Conservation (phyloP, 768 basidiomycete species). For the Paxillus involutus region DNA sequence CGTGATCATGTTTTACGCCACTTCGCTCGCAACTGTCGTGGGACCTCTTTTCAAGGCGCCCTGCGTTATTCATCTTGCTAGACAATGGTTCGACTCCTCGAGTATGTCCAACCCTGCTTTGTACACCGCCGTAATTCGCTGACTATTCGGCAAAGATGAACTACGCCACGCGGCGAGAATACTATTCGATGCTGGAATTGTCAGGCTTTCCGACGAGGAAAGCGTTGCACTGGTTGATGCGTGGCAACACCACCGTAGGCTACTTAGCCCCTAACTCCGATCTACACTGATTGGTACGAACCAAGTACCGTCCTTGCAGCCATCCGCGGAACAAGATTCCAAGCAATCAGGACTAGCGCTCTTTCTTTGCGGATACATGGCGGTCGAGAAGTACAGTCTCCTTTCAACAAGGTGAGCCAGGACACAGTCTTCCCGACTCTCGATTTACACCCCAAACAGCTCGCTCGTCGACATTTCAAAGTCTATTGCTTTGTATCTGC, state of each 20-base stretch:
- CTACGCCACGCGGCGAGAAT: slow-evolving; percentile 73
- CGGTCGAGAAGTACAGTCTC: slow-evolving; percentile 75
- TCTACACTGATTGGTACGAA: slow-evolving; percentile 7
- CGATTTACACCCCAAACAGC: slow-evolving; percentile 37
- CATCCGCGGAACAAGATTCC: slow-evolving; percentile 59
- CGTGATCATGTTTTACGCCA: slow-evolving; percentile 78
- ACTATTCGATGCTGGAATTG: slow-evolving; percentile 76
- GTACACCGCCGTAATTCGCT: slow-evolving; percentile 2
- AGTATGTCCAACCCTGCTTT: slow-evolving; percentile 41
- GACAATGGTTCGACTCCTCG: slow-evolving; percentile 73
- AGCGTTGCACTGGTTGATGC: slow-evolving; percentile 55
- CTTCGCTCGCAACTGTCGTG: slow-evolving; percentile 61
- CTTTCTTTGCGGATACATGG: slow-evolving; percentile 80
- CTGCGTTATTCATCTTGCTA: slow-evolving; percentile 69
- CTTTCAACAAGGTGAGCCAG: slow-evolving; percentile 64
- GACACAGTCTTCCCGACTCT: neutral
- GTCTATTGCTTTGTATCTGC: slow-evolving; percentile 75
- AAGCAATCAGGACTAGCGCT: slow-evolving; percentile 65
- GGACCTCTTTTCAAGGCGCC: slow-evolving; percentile 65
- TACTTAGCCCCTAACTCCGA: neutral
- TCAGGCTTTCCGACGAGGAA: slow-evolving; percentile 66
- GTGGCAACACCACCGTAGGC: slow-evolving; percentile 65
- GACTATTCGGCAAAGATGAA: slow-evolving; percentile 48
- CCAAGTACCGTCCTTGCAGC: slow-evolving; percentile 62
- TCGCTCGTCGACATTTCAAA: slow-evolving; percentile 81